phyloP scores from a whole-genome alignment of 2,329 filamentous ascomycete genomes.

The Aaosphaeria pasadenensis region DNA sequence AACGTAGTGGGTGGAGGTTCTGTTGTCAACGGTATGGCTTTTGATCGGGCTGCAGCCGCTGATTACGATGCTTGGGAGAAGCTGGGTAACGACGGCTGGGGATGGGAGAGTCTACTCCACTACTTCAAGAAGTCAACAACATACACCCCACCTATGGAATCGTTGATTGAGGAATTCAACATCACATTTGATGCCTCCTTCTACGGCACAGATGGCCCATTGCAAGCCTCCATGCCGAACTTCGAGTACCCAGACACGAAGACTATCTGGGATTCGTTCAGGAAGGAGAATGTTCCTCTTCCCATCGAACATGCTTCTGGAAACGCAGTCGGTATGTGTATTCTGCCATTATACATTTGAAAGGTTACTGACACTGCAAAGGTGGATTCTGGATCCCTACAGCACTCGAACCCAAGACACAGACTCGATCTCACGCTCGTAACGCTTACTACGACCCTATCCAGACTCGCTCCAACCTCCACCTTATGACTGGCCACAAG shows the following conservation, averaged over 20 bases:
- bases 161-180: conserved; percentile 12
- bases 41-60: conserved; percentile 24
- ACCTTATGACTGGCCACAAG: conserved; percentile 2
- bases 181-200: conserved; percentile 20
- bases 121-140: conserved; percentile 28
- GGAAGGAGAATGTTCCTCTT: conserved; percentile 5
- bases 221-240: conserved; percentile 14
- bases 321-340: too few species aligned
- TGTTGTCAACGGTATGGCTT: conserved; percentile 34
- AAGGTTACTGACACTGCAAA: too few species aligned
- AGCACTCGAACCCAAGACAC: conserved; percentile 11
- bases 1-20: conserved; percentile 32
- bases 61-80: conserved; percentile 53
- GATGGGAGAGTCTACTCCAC: conserved; percentile 46
- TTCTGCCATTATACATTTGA: too few species aligned
- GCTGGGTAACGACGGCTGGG: conserved; percentile 58
- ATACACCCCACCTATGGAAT: conserved; percentile 12
- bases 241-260: background rate
- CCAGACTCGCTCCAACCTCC: conserved; percentile 1
- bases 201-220: conserved; percentile 3
- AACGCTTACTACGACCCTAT: conserved; percentile 5
- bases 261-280: conserved; percentile 7
- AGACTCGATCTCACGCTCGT: conserved; percentile 13
- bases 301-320: background rate
- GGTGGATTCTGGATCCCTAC: conserved; percentile 20